These are phyloP conservation scores for Aurantiochytrium sp. DNA, from an alignment of 108 stramenopile genomes.

Conservation along the genomic window DNA sequence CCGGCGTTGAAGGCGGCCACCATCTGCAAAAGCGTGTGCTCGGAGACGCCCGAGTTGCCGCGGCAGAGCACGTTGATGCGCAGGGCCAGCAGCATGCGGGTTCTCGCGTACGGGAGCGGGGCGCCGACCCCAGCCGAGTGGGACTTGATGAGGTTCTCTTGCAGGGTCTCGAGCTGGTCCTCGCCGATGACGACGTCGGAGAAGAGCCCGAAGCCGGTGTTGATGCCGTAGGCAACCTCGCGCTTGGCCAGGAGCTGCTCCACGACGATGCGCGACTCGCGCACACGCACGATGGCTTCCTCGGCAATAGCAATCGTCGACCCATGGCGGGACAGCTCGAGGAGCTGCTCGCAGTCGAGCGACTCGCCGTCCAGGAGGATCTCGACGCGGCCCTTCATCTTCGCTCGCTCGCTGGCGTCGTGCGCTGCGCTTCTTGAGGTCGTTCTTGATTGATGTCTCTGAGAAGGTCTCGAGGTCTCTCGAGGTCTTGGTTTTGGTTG, in stretches of 20 bases:
- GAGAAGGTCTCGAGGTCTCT: not conserved
- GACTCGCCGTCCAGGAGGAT: not conserved
- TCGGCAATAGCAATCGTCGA: not conserved
- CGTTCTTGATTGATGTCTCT: too few relatives aligned
- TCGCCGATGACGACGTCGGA: constrained; percentile 16
- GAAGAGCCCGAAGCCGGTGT: constrained; percentile 45
- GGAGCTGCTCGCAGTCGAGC: not conserved
- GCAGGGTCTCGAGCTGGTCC: constrained; percentile 23
- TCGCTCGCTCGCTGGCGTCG: not conserved
- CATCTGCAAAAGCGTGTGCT: not conserved
- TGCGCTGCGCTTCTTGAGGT: not conserved
- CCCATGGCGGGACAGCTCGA: not conserved
- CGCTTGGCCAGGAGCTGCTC: constrained; percentile 29
- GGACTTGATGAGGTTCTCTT: constrained; percentile 39
- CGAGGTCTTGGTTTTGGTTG: not conserved
- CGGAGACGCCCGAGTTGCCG: constrained; percentile 32
- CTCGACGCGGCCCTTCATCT: not conserved
- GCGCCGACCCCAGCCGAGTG: constrained; percentile 39
- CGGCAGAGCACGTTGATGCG: constrained; percentile 40
- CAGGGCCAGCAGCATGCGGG: constrained; percentile 37
- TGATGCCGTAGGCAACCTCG: constrained; percentile 43
- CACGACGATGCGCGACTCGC: constrained; percentile 21
- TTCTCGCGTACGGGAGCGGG: constrained; percentile 12
- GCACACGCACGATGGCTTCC: not conserved
- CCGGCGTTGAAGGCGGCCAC: constrained; percentile 37